Conservation (phyloP, 257 asterid species). For the Solanum habrochaites region DNA sequence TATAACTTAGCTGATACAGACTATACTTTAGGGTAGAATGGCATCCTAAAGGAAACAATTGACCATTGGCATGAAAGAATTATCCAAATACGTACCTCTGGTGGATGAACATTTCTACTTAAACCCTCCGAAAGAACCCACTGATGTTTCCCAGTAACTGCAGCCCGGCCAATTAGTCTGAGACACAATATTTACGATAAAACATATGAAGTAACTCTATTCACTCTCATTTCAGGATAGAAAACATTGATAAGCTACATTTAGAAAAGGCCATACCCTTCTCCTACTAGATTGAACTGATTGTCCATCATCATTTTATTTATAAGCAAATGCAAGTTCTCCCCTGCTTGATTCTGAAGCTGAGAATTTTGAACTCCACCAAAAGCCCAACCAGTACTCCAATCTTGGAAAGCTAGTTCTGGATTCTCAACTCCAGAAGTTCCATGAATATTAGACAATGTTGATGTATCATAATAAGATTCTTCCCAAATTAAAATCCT, state of each 20-base stretch:
- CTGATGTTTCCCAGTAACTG: constrained; percentile 70
- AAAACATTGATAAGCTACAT: background rate
- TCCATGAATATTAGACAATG: constrained; percentile 12
- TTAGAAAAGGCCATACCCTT: constrained; percentile 44
- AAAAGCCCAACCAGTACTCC: constrained; percentile 28
- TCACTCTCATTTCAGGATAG: background rate
- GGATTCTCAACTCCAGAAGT: constrained; percentile 18
- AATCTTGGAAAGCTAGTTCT: constrained; percentile 16
- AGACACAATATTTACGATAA: background rate
- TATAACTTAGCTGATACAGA: background rate
- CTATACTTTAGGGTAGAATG: background rate
- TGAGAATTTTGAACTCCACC: constrained; percentile 22
- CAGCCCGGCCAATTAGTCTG: constrained; percentile 85
- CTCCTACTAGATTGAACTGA: constrained; percentile 68
- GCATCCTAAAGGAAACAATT: background rate
- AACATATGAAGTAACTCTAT: background rate
- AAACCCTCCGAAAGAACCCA: constrained; percentile 53
- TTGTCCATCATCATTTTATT: constrained; percentile 83
- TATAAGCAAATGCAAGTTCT: constrained; percentile 50
- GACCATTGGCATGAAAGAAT: background rate
- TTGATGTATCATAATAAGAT: constrained; percentile 48
- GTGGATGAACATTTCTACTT: constrained; percentile 45
- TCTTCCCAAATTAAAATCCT: constrained; percentile 95
- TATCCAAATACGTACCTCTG: constrained; percentile 39
- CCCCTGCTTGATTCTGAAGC: constrained; percentile 19